phyloP scores from a whole-genome alignment of 1,284 basidiomycete species.

The Cryptococcus hybrid region DNA sequence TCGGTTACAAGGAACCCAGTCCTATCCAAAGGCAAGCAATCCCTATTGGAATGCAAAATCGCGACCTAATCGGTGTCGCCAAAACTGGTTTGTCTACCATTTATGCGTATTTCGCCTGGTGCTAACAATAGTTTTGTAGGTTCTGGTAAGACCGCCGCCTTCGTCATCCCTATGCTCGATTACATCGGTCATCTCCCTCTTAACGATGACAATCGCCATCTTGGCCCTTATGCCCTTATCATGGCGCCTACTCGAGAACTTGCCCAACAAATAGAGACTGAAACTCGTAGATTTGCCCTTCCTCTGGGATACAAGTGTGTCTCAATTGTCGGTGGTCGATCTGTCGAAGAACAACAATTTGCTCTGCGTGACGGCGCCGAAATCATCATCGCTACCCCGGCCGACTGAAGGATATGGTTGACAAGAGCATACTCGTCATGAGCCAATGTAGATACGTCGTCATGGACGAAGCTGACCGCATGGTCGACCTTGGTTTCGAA shows the following conservation, averaged over 20 bases:
- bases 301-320: constrained; percentile 89
- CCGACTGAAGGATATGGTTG: constrained; percentile 94
- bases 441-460: constrained; percentile 97
- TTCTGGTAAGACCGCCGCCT: constrained; percentile 99
- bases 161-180: constrained; percentile 95
- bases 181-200: constrained; percentile 85
- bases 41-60: constrained; percentile 91
- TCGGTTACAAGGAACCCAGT: constrained; percentile 96
- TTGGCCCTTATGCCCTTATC: constrained; percentile 92
- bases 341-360: constrained; percentile 96
- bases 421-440: constrained; percentile 90
- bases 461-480: constrained; percentile 99
- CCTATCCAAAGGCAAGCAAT: constrained; percentile 98
- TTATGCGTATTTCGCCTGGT: not conserved
- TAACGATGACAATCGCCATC: constrained; percentile 84
- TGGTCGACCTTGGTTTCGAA: constrained; percentile 98
- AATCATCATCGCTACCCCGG: constrained; percentile 97
- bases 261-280: constrained; percentile 94
- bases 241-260: constrained; percentile 95
- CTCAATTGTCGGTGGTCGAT: constrained; percentile 93
- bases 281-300: constrained; percentile 85
- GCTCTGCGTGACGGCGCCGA: constrained; percentile 93
- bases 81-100: constrained; percentile 70
- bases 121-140: constrained; percentile 54
- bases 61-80: constrained; percentile 96